Evolutionary conservation across 805 yeast species (phyloP).

Genomic region (Phaffomyces opuntiae): DNA sequence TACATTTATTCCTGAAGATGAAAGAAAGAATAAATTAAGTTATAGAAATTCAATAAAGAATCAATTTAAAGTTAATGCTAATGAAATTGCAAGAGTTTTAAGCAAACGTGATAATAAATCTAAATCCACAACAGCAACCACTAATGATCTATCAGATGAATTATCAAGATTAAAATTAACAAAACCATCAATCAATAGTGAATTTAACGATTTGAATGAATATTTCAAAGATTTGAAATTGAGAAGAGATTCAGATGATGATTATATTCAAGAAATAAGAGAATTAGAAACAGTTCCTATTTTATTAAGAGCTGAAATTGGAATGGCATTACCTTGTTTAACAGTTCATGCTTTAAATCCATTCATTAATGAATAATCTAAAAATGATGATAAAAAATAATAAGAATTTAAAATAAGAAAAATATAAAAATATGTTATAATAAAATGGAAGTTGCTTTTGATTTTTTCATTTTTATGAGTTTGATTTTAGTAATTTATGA

Average conservation of each 20-base stretch:
- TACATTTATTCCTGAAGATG: conserved; percentile 86
- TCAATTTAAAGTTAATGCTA: conserved; percentile 64
- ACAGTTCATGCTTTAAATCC: conserved; percentile 91
- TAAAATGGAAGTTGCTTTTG: no score
- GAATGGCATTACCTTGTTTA: conserved; percentile 92
- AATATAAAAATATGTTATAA: no score
- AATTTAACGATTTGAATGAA: conserved; percentile 37
- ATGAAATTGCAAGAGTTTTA: conserved; percentile 63
- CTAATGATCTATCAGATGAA: conserved; percentile 39
- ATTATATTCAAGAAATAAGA: conserved; percentile 71
- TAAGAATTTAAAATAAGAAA: no score
- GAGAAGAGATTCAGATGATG: conserved; percentile 48
- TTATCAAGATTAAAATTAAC: conserved; percentile 42
- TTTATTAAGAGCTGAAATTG: conserved; percentile 82
- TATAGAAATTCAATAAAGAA: conserved; percentile 74
- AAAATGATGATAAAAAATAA: no score
- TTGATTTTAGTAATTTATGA: no score
- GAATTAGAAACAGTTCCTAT: conserved; percentile 79
- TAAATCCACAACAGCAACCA: conserved; percentile 11
- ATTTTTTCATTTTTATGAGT: no score
- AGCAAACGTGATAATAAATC: conserved; percentile 8
- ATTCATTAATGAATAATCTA: conserved; percentile 34
- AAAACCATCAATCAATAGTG: conserved; percentile 28
- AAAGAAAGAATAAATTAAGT: conserved; percentile 58
- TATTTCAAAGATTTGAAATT: conserved; percentile 52